Evolutionary conservation across 352 stramenopile species (phyloP).

Genomic region (Lagenidium giganteum): DNA sequence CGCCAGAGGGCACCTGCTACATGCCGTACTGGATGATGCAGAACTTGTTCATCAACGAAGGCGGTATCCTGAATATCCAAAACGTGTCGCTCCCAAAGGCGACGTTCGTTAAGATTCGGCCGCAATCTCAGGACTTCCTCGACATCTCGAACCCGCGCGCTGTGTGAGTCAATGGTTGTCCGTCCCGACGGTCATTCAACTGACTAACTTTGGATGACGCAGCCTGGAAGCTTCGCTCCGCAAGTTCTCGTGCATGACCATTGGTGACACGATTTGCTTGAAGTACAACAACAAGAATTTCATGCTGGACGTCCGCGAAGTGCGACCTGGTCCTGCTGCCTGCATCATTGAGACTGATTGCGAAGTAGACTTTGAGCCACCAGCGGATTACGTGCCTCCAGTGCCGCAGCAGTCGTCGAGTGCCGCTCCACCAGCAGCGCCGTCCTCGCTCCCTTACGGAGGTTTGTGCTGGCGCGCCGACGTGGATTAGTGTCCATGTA

Average conservation of each 20-base stretch:
- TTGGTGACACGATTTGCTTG: constrained; percentile 97
- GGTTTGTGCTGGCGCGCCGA: constrained; percentile 17
- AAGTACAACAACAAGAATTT: constrained; percentile 99
- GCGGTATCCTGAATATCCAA: constrained; percentile 93
- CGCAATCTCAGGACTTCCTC: constrained; percentile 98
- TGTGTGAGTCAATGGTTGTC: constrained; percentile 79
- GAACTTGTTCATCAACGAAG: constrained; percentile 95
- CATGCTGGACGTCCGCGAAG: constrained; percentile 97
- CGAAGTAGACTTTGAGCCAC: constrained; percentile 99
- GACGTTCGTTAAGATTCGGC: constrained; percentile 98
- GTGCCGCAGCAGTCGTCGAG: constrained; percentile 16
- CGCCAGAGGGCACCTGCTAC: constrained; percentile 96
- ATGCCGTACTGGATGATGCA: constrained; percentile 99
- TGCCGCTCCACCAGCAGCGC: constrained; percentile 21
- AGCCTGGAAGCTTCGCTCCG: constrained; percentile 77
- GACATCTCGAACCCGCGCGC: constrained; percentile 98
- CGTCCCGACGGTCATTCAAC: neutral
- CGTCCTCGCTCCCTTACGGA: constrained; percentile 57
- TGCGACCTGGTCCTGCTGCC: constrained; percentile 92
- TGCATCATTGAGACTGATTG: constrained; percentile 99
- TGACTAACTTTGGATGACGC: neutral
- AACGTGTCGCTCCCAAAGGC: constrained; percentile 96
- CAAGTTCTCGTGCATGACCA: constrained; percentile 97
- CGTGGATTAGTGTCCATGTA: neutral
- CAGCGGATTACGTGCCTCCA: constrained; percentile 76